A percentile compares a stretch with the other conserved stretches of the same genome.
Evolutionary conservation across 208 protist genomes (phyloP).

Genomic region (Giardia duodenalis): DNA sequence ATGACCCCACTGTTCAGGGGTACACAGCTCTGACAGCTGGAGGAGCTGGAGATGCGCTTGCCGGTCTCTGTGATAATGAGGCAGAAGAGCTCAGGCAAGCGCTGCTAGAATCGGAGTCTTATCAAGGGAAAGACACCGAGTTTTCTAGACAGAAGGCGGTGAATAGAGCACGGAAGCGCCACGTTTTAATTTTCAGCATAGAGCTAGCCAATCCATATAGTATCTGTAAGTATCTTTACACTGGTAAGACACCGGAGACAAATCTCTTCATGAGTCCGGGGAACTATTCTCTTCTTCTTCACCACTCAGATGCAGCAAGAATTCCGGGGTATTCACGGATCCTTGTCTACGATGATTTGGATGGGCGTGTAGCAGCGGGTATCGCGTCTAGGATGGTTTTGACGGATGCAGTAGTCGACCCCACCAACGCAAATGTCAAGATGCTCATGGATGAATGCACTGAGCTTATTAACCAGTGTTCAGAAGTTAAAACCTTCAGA

Average conservation of each 20-base stretch:
- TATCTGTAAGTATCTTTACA: neutral
- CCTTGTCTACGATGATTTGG: neutral
- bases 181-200: neutral
- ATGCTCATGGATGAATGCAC: neutral
- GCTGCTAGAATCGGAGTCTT: neutral
- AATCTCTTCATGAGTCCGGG: neutral
- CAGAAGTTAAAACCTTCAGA: neutral
- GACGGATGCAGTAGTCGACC: neutral
- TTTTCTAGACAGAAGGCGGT: neutral
- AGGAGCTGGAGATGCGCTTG: neutral
- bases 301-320: neutral
- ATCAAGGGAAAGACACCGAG: neutral
- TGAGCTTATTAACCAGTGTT: too few species aligned
- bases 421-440: neutral
- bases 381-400: neutral
- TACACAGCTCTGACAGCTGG: neutral
- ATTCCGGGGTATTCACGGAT: neutral
- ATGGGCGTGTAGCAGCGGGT: neutral
- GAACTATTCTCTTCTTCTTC: neutral
- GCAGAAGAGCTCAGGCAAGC: neutral
- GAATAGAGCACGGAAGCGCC: neutral
- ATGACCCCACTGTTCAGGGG: neutral
- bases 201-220: neutral
- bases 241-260: neutral
- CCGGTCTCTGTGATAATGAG: too few species aligned